Evolutionary conservation across 352 stramenopile species (phyloP).

Genomic region (Phytophthora europaea): DNA sequence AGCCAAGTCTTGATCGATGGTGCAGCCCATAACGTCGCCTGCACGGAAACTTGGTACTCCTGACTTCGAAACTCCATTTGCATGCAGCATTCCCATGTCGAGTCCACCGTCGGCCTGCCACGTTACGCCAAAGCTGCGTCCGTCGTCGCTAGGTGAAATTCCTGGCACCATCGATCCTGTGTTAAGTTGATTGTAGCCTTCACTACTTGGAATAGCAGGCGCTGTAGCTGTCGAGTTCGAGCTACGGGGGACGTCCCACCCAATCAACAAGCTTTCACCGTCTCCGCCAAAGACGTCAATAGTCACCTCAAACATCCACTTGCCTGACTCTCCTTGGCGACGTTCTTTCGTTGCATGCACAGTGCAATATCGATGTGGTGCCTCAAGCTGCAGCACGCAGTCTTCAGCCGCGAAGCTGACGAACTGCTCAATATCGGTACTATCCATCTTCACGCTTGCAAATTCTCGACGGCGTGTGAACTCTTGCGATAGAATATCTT

Average conservation of each 20-base stretch:
- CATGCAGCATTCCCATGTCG: slow-evolving; percentile 81
- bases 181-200: neutral
- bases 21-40: slow-evolving; percentile 78
- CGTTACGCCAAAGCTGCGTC: slow-evolving; percentile 71
- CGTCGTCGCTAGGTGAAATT: slow-evolving; percentile 63
- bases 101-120: slow-evolving; percentile 81
- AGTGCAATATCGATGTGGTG: slow-evolving; percentile 74
- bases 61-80: slow-evolving; percentile 73
- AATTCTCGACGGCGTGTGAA: slow-evolving; percentile 74
- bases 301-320: slow-evolving; percentile 85
- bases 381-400: slow-evolving; percentile 75
- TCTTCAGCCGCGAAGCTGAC: slow-evolving; percentile 85
- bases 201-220: slow-evolving; percentile 3
- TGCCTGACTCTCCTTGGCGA: slow-evolving; percentile 73
- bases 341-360: slow-evolving; percentile 78
- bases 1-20: slow-evolving; percentile 78
- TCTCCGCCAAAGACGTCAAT: slow-evolving; percentile 67
- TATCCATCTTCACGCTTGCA: slow-evolving; percentile 80
- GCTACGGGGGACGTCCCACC: slow-evolving; percentile 74
- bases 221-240: neutral
- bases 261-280: slow-evolving; percentile 78
- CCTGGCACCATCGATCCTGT: slow-evolving; percentile 56
- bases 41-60: slow-evolving; percentile 72
- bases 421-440: slow-evolving; percentile 52
- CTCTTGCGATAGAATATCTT: slow-evolving; percentile 68